These are phyloP conservation scores for Fusarium brachygibbosum DNA, from an alignment of 2,329 filamentous ascomycete genomes.

Conservation along the genomic window DNA sequence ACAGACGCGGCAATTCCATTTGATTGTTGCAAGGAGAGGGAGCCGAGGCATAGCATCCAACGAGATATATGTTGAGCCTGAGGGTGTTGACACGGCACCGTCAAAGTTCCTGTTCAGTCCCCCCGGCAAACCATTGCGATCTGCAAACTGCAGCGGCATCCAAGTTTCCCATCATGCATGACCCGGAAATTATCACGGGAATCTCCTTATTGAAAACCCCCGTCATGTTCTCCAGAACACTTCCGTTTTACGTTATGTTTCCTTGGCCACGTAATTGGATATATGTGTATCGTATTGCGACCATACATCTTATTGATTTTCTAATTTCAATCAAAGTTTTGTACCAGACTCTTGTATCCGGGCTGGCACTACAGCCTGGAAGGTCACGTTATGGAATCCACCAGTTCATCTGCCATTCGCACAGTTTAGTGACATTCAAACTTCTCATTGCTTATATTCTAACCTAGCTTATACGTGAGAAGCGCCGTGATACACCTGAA, in stretches of 20 bases:
- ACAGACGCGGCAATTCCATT: neutral
- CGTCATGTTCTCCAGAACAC: neutral
- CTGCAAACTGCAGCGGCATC: constrained; percentile 1
- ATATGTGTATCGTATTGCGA: neutral
- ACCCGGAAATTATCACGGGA: constrained; percentile 5
- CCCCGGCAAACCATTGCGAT: neutral
- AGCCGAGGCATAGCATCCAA: neutral
- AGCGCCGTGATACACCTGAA: neutral
- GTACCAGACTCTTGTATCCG: neutral
- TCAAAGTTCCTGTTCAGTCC: neutral
- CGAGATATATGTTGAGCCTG: neutral
- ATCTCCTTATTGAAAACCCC: neutral
- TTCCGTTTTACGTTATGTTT: neutral
- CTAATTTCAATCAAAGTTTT: constrained; percentile 5
- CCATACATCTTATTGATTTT: neutral
- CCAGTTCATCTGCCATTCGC: neutral
- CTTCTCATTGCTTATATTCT: too few relatives aligned
- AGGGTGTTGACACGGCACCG: neutral
- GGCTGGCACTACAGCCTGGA: neutral
- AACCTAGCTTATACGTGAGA: too few relatives aligned
- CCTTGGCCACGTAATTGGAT: neutral
- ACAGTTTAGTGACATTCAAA: too few relatives aligned
- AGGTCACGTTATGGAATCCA: neutral
- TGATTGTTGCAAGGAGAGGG: neutral
- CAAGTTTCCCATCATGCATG: constrained; percentile 1